Percentiles rank a stretch among this genome's conserved stretches.
phyloP scores from a whole-genome alignment of 2,329 filamentous ascomycete genomes.

The Hysterium pulicare region DNA sequence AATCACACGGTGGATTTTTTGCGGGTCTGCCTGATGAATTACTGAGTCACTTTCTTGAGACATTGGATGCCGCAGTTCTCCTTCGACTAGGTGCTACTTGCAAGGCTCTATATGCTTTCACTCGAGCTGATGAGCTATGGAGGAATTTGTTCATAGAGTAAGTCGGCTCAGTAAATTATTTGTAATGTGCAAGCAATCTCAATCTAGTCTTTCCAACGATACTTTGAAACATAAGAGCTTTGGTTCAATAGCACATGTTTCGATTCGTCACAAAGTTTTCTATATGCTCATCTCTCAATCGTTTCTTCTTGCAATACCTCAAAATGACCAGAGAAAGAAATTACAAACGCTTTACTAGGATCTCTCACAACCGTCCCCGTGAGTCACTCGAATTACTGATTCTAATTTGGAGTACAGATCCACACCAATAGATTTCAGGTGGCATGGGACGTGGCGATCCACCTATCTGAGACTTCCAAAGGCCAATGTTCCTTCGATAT shows the following conservation, averaged over 20 bases:
- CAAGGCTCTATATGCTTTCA: constrained; percentile 82
- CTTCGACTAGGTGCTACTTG: constrained; percentile 71
- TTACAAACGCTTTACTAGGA: too few species aligned
- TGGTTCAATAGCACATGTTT: too few species aligned
- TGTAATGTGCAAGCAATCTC: too few species aligned
- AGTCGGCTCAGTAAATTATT: constrained; percentile 42
- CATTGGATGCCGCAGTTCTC: constrained; percentile 62
- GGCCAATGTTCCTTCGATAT: constrained; percentile 55
- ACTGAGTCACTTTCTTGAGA: constrained; percentile 71
- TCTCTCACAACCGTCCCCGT: too few species aligned
- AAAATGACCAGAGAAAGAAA: too few species aligned
- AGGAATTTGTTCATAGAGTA: constrained; percentile 80
- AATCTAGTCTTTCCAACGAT: too few species aligned
- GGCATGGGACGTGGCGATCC: constrained; percentile 81
- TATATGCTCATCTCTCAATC: too few species aligned
- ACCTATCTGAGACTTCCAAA: constrained; percentile 65
- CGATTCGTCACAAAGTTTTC: too few species aligned
- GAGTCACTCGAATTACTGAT: too few species aligned
- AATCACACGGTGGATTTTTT: constrained; percentile 63
- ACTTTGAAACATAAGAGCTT: too few species aligned
- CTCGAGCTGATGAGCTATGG: constrained; percentile 83
- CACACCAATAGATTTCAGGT: constrained; percentile 52
- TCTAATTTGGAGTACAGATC: too few species aligned
- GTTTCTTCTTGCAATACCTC: too few species aligned
- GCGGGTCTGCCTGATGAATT: constrained; percentile 75